Percentiles rank a stretch among this genome's conserved stretches.
Conservation (phyloP, 2,329 filamentous ascomycete species). For the Ilyonectria mors-panacis region DNA sequence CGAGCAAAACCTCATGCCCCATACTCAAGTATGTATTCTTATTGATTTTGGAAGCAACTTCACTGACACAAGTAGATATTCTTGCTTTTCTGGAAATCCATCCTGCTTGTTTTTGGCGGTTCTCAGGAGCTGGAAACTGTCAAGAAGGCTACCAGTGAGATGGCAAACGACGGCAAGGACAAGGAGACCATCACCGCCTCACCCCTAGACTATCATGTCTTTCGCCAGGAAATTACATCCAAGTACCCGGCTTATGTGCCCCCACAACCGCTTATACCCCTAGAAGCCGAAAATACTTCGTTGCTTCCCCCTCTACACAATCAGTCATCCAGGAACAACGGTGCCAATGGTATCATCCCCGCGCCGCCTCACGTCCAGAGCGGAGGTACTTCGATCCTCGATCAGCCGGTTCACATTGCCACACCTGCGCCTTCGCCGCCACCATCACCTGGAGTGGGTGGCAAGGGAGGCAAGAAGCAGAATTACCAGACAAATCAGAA, state of each 20-base stretch:
- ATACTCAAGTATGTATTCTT: conserved; percentile 69
- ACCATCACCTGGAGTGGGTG: conserved; percentile 87
- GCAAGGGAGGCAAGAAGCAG: conserved; percentile 97
- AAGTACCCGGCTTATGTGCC: conserved; percentile 98
- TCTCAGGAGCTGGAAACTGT: conserved; percentile 79
- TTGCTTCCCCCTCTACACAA: conserved; percentile 89
- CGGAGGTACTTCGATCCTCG: conserved; percentile 83
- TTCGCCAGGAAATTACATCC: conserved; percentile 95
- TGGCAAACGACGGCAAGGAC: conserved; percentile 70
- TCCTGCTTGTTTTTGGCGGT: conserved; percentile 88
- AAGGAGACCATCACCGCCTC: conserved; percentile 92
- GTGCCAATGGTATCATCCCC: conserved; percentile 74
- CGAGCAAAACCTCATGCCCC: conserved; percentile 72
- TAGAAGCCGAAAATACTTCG: conserved; percentile 92
- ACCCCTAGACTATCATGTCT: conserved; percentile 94
- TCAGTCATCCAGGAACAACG: conserved; percentile 74
- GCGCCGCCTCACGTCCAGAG: conserved; percentile 67
- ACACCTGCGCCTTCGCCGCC: conserved; percentile 96
- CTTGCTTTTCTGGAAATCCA: conserved; percentile 91
- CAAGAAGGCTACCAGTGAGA: conserved; percentile 80
- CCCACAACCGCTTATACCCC: conserved; percentile 83
- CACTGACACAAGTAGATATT: conserved; percentile 70
- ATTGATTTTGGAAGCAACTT: not conserved
- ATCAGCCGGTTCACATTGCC: conserved; percentile 98
- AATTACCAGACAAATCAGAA: conserved; percentile 99